phyloP scores from a whole-genome alignment of 768 basidiomycete species.

The Mycena vulgaris region DNA sequence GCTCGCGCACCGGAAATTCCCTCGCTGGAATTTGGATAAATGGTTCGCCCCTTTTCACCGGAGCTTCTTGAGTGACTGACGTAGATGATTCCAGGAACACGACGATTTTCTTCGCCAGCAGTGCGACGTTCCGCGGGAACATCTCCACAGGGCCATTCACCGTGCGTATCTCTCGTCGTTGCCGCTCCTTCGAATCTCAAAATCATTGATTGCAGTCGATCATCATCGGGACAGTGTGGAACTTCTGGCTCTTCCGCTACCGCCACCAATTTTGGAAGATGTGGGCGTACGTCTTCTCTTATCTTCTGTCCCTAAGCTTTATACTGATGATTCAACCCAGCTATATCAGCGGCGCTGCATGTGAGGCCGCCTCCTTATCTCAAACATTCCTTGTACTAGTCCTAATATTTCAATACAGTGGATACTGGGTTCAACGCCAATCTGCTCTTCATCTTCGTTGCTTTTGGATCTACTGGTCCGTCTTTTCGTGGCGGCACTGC shows the following conservation, averaged over 20 bases:
- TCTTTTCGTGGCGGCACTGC: neutral
- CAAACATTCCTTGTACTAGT: too few relatives aligned
- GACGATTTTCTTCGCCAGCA: slow-evolving; percentile 2
- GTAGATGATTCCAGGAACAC: slow-evolving; percentile 1
- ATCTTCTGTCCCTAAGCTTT: neutral
- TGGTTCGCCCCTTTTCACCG: neutral
- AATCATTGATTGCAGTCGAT: neutral
- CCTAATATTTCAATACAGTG: neutral
- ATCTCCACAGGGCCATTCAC: neutral
- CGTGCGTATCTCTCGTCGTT: neutral
- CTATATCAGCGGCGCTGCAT: neutral
- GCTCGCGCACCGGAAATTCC: neutral
- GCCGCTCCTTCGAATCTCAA: too few relatives aligned
- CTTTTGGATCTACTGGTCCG: neutral
- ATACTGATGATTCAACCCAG: neutral
- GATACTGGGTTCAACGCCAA: slow-evolving; percentile 5
- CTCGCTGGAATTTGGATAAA: neutral
- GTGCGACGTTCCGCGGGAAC: neutral
- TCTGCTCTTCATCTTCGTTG: slow-evolving; percentile 6
- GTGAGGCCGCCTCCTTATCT: neutral
- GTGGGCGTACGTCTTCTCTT: neutral
- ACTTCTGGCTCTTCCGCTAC: neutral
- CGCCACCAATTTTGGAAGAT: slow-evolving; percentile 3
- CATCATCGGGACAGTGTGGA: neutral
- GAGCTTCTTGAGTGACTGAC: too few relatives aligned